Base-by-base conservation (phyloP, 202 grass and related monocot genomes). In the Digitaria exilis region DNA sequence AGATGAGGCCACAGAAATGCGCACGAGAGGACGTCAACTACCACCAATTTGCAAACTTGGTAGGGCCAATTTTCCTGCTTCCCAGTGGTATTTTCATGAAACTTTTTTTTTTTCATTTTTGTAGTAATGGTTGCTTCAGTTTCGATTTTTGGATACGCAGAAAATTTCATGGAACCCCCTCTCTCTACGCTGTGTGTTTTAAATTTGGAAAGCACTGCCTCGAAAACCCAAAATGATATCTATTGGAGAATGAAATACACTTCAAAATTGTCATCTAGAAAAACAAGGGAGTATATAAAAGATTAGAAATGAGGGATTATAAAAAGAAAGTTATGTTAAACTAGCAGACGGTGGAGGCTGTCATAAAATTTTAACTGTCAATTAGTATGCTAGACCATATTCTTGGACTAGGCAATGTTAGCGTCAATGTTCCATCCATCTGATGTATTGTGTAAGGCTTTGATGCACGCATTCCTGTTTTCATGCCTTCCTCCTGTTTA, bases 21-120 rank as follows among this genome's bases (percentile, higher is more conserved):
- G 87, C 30, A 90, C 60, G 18, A 88, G 73, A 57, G 95, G 92
- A 74, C 64, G 77, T 25, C 80, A 93, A 52, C 39, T 95, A 70
- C 80, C 77, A 41, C 90, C 92, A 76, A 90, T 95, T 79, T 91
- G 82, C 55, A 95, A 76, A 91, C 95, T 98, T 50, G 92, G 95
- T 97, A 93, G 79, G 48, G 28, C 29, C 62, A 6, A 46, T 65
- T 75, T 25, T 80, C 49, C 61, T 61, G 55, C 39, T 32, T 28
- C 24, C 11, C 1, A 4, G 25, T 31, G 13, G 28, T 15, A 5
- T 62, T 24, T 26, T 26, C 28, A 24, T 62, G 28, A 62, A 30
- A 31, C 5, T 31, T 61, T 1, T 61, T 62, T 44, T 6, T 64
- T 77, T 59, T 3, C 63, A 34, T 76, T 61, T 28, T 26, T 35